Evolutionary conservation across 225 moss, liverwort and hornwort genomes (phyloP).

Genomic region (Polytrichum formosum): DNA sequence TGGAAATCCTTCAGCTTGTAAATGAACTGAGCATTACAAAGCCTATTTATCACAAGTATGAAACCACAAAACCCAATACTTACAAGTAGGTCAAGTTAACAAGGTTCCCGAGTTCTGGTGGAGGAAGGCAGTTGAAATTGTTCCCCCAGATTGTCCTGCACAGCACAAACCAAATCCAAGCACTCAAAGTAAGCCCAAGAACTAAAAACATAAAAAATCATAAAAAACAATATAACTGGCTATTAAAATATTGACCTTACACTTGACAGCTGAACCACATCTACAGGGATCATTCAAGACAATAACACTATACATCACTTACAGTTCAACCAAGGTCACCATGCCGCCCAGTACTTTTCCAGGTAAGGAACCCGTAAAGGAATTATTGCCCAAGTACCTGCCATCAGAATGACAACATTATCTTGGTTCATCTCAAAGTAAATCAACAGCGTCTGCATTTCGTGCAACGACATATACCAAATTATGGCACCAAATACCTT

Average conservation of each 20-base stretch:
- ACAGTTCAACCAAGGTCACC: conserved; percentile 32
- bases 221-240: too few relatives aligned
- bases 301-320: conserved; percentile 5
- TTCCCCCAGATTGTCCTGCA: conserved; percentile 38
- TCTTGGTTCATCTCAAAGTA: too few relatives aligned
- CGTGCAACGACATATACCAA: too few relatives aligned
- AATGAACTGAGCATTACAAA: too few relatives aligned
- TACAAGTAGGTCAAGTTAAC: conserved; percentile 47
- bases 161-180: conserved; percentile 3
- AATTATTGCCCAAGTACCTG: conserved; percentile 59
- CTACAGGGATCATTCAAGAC: neutral
- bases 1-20: too few relatives aligned
- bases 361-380: conserved; percentile 32
- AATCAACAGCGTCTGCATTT: too few relatives aligned
- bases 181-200: too few relatives aligned
- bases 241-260: too few relatives aligned
- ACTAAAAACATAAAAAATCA: too few relatives aligned
- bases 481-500: too few relatives aligned
- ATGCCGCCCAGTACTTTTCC: conserved; percentile 26
- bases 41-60: too few relatives aligned
- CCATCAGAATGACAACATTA: neutral
- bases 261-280: too few relatives aligned
- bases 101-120: conserved; percentile 44
- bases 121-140: conserved; percentile 14
- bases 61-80: conserved; percentile 3